A percentile compares a stretch with the other conserved stretches of the same genome.
Evolutionary conservation across 2,329 filamentous ascomycete species (phyloP).

Genomic region (Lecanicillium sp.): DNA sequence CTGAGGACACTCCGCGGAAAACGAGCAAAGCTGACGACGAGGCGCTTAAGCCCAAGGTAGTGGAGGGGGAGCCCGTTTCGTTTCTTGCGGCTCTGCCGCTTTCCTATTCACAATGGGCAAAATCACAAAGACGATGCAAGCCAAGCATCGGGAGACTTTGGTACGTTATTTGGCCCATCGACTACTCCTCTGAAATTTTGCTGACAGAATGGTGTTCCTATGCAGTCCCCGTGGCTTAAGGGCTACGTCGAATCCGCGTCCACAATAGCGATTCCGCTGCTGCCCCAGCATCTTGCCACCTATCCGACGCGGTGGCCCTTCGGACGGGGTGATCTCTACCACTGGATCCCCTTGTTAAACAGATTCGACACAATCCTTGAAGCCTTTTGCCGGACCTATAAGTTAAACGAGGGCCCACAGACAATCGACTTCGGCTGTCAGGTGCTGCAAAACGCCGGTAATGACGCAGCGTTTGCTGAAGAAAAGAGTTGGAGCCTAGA

Average conservation of each 20-base stretch:
- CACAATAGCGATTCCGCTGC: constrained; percentile 60
- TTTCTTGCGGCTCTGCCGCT: constrained; percentile 50
- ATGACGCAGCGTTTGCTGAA: constrained; percentile 41
- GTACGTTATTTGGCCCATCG: constrained; percentile 32
- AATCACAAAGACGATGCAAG: constrained; percentile 58
- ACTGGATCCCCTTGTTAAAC: constrained; percentile 94
- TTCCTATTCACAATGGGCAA: constrained; percentile 54
- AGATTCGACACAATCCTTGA: constrained; percentile 87
- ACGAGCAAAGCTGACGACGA: constrained; percentile 30
- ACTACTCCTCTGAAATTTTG: not conserved
- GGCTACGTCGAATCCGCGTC: constrained; percentile 68
- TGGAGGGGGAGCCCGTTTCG: constrained; percentile 48
- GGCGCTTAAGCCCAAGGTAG: constrained; percentile 33
- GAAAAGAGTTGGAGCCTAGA: constrained; percentile 34
- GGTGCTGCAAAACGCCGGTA: constrained; percentile 51
- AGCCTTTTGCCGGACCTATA: constrained; percentile 71
- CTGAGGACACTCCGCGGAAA: constrained; percentile 22
- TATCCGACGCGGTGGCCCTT: constrained; percentile 94
- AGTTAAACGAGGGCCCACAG: constrained; percentile 73
- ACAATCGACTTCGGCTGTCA: constrained; percentile 62
- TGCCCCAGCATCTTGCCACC: constrained; percentile 66
- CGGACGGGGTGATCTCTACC: constrained; percentile 88
- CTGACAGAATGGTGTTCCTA: constrained; percentile 15
- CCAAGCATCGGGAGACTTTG: constrained; percentile 59
- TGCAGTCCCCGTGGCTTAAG: constrained; percentile 77